Base-by-base conservation (phyloP, 345 rosid species). In the Corymbia maculata region DNA sequence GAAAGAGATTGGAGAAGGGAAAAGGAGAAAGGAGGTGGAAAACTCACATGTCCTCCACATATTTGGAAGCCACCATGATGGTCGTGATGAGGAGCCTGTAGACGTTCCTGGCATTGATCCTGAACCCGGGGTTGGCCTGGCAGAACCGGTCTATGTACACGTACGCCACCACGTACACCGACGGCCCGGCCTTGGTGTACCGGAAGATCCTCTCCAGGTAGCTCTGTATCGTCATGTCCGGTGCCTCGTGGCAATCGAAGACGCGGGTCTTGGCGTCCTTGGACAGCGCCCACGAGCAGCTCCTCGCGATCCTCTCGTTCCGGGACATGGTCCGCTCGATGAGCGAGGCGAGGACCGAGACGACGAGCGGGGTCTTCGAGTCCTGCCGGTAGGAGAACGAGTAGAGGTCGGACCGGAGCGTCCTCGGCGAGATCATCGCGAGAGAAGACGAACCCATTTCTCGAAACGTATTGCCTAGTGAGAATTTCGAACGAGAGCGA, bases 1-100 rank as follows among this genome's bases (percentile, higher is more conserved):
- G n/a, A 32, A 59, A 24, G 28, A 49, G 59, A 21, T 51, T 19
- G 1, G 51, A 30, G 22, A 14, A 19, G 44, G 82, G 47, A 64
- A 64, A 13, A 28, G 75, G 42, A 64, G 75, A 64, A 64, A 36
- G 79, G 32, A 68, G 80, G 42, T 32, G 4, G 49, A 42, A n/a
- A 42, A 92, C 98, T 95, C 89, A 96, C 99, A 96, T 92, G 93
- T 97, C 98, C 88, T 97, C 98, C 4, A 94, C 98, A 88, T 95
- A 96, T 87, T 97, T 97, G 55, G 99, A 96, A 87, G 99, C 97
- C 86, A 95, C 93, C 98, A 96, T 96, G 93, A 97, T 94, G 1
- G 98, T 94, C 3, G 97, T 96, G 61, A 97, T 92, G 55, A 97
- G 97, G 86, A 97, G 95, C 79, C 98, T 91, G 87, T 97, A 95